Percentiles rank a stretch among this genome's conserved stretches.
Evolutionary conservation across 805 yeast species (phyloP).

Genomic region (Lachancea lanzarotensis): DNA sequence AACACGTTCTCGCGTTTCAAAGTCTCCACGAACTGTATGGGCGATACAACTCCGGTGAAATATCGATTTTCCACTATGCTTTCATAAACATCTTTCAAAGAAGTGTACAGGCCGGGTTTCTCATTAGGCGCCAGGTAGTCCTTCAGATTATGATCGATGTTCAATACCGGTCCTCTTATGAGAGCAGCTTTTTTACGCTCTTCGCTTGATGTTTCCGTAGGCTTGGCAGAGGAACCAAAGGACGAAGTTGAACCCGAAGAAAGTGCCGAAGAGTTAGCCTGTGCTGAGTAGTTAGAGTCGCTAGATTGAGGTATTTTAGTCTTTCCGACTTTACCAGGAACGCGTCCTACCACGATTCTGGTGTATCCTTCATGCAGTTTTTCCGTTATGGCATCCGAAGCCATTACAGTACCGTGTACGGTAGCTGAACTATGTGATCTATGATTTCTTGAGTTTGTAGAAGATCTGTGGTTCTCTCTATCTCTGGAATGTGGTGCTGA

Average conservation of each 20-base stretch:
- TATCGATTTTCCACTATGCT: conserved; percentile 66
- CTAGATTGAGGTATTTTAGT: background rate
- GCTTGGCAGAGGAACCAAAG: conserved; percentile 22
- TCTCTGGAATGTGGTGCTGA: conserved; percentile 1
- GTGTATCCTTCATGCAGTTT: conserved; percentile 26
- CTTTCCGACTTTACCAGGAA: conserved; percentile 4
- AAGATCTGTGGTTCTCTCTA: conserved; percentile 1
- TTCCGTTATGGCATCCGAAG: conserved; percentile 23
- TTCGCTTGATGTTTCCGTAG: conserved; percentile 46
- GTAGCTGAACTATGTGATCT: conserved; percentile 12
- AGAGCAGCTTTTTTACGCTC: conserved; percentile 73
- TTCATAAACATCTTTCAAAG: conserved; percentile 82
- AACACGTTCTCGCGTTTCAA: conserved; percentile 76
- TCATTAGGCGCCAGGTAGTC: conserved; percentile 32
- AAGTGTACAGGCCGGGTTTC: conserved; percentile 47
- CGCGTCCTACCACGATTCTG: conserved; percentile 28
- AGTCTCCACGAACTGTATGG: conserved; percentile 63
- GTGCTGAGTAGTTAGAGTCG: conserved; percentile 1
- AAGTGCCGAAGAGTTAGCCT: background rate
- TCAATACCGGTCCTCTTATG: conserved; percentile 73
- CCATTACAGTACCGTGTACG: conserved; percentile 22
- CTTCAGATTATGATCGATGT: conserved; percentile 57
- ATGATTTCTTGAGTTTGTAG: background rate
- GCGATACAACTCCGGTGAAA: conserved; percentile 78
- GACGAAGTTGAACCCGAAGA: conserved; percentile 5